Evolutionary conservation across 2,329 filamentous ascomycete genomes (phyloP).

Genomic region (Tolypocladium ophioglossoides): DNA sequence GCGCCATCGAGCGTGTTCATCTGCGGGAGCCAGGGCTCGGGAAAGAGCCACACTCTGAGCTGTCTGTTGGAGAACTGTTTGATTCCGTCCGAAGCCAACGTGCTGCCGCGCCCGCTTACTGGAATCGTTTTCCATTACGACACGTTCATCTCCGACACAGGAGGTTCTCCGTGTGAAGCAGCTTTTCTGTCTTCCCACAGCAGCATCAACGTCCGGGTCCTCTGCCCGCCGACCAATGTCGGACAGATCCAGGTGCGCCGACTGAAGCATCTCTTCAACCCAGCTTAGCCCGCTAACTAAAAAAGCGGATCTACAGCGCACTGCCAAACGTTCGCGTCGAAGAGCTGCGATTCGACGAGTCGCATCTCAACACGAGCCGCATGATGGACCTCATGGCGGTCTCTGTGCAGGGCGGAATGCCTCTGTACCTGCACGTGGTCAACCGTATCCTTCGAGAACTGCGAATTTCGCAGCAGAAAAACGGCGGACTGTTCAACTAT

Average conservation of each 20-base stretch:
- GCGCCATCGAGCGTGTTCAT: conserved; percentile 50
- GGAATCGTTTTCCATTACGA: conserved; percentile 59
- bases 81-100: conserved; percentile 29
- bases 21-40: conserved; percentile 53
- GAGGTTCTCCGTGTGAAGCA: conserved; percentile 46
- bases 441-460: conserved; percentile 46
- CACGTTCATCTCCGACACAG: conserved; percentile 35
- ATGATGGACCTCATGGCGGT: conserved; percentile 53
- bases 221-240: conserved; percentile 45
- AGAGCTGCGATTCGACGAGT: conserved; percentile 38
- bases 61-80: conserved; percentile 49
- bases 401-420: conserved; percentile 24
- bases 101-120: conserved; percentile 40
- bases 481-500: conserved; percentile 35
- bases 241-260: conserved; percentile 22
- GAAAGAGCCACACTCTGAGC: conserved; percentile 51
- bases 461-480: conserved; percentile 32
- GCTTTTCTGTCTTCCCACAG: conserved; percentile 38
- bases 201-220: conserved; percentile 36
- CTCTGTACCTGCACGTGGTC: conserved; percentile 48
- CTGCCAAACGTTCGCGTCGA: conserved; percentile 36
- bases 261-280: neutral
- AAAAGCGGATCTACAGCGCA: conserved; percentile 26
- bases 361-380: conserved; percentile 43
- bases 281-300: conserved; percentile 1